Evolutionary conservation across 441 rosid species (phyloP).

Genomic region (Bruguiera hainesii): DNA sequence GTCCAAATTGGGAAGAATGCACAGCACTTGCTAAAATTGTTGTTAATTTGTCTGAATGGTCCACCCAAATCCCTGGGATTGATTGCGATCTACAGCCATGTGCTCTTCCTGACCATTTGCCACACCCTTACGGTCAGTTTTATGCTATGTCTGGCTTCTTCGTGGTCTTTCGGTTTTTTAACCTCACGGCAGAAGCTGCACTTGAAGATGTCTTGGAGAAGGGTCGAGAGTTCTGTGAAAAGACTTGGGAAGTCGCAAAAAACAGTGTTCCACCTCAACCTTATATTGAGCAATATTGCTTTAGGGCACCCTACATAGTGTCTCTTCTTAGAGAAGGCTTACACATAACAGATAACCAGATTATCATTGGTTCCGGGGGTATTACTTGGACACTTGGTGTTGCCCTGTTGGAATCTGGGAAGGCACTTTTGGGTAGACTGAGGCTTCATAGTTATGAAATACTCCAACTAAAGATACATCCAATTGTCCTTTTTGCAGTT

Average conservation of each 20-base stretch:
- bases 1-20: slow-evolving; percentile 87
- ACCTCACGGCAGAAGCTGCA: slow-evolving; percentile 72
- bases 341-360: slow-evolving; percentile 71
- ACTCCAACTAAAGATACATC: slow-evolving; percentile 65
- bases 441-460: slow-evolving; percentile 57
- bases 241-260: slow-evolving; percentile 78
- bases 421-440: slow-evolving; percentile 55
- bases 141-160: slow-evolving; percentile 94
- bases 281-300: slow-evolving; percentile 96
- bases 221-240: slow-evolving; percentile 79
- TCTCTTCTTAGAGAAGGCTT: slow-evolving; percentile 85
- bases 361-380: slow-evolving; percentile 87
- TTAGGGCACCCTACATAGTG: slow-evolving; percentile 92
- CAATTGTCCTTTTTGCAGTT: slow-evolving; percentile 51
- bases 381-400: slow-evolving; percentile 99
- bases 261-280: slow-evolving; percentile 93
- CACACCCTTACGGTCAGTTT: slow-evolving; percentile 85
- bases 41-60: slow-evolving; percentile 93
- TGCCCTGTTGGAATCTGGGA: slow-evolving; percentile 88
- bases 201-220: slow-evolving; percentile 92
- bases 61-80: slow-evolving; percentile 48
- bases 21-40: slow-evolving; percentile 71
- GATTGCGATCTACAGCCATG: slow-evolving; percentile 95
- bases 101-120: slow-evolving; percentile 68
- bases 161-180: slow-evolving; percentile 86